phyloP scores from a whole-genome alignment of 768 basidiomycete species.

The Zangia roseola region DNA sequence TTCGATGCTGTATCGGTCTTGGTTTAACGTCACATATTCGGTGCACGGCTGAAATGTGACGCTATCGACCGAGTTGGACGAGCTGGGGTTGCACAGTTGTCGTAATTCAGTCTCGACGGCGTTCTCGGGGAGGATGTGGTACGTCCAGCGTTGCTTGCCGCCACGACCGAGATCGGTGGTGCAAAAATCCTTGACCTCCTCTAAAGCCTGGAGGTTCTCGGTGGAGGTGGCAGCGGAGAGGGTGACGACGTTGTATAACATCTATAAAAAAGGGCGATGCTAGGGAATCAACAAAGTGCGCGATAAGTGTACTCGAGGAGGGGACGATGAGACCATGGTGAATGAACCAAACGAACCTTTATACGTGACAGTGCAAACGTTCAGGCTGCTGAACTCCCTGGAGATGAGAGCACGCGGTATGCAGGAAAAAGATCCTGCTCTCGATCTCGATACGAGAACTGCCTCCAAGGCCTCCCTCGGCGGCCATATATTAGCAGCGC shows the following conservation, averaged over 20 bases:
- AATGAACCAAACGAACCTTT: slow-evolving; percentile 14
- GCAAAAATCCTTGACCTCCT: slow-evolving; percentile 52
- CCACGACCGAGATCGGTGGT: slow-evolving; percentile 54
- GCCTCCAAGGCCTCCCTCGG: slow-evolving; percentile 17
- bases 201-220: slow-evolving; percentile 49
- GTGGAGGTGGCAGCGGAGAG: slow-evolving; percentile 45
- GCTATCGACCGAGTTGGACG: slow-evolving; percentile 34
- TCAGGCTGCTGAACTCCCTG: slow-evolving; percentile 6
- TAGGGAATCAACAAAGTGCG: not conserved
- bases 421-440: slow-evolving; percentile 4
- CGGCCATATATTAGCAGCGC: slow-evolving; percentile 23
- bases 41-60: slow-evolving; percentile 46
- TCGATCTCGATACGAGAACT: slow-evolving; percentile 16
- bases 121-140: slow-evolving; percentile 45
- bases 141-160: slow-evolving; percentile 53
- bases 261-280: slow-evolving; percentile 4
- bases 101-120: slow-evolving; percentile 39
- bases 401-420: slow-evolving; percentile 17
- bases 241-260: slow-evolving; percentile 38
- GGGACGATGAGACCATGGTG: slow-evolving; percentile 14
- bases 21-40: slow-evolving; percentile 35
- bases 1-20: slow-evolving; percentile 42
- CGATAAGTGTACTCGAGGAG: slow-evolving; percentile 7
- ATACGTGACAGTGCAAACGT: slow-evolving; percentile 13
- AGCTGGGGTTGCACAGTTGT: slow-evolving; percentile 37